Percentiles rank a stretch among this genome's conserved stretches.
These are phyloP conservation scores for Sanghuangporus baumii DNA, from an alignment of 1,284 basidiomycete species.

Conservation along the genomic window DNA sequence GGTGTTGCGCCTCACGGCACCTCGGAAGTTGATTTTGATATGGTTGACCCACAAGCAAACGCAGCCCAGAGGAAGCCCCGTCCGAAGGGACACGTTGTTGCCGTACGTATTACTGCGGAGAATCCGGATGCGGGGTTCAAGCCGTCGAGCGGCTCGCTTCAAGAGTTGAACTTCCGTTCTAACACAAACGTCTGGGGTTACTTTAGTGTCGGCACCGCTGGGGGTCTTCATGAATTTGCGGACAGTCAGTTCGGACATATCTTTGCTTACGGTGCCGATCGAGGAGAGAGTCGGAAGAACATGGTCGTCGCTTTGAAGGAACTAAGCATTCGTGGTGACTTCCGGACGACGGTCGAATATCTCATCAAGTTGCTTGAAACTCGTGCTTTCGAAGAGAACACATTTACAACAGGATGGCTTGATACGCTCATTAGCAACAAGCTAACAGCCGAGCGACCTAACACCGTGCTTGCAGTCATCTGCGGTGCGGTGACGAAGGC, in stretches of 20 bases:
- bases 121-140: constrained; percentile 99
- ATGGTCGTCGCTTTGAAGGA: constrained; percentile 99
- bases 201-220: constrained; percentile 94
- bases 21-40: constrained; percentile 96
- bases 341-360: constrained; percentile 98
- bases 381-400: constrained; percentile 95
- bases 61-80: constrained; percentile 91
- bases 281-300: constrained; percentile 93
- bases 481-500: constrained; percentile 98
- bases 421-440: constrained; percentile 96
- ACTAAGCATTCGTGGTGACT: constrained; percentile 97
- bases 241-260: constrained; percentile 99
- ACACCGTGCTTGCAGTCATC: constrained; percentile 87
- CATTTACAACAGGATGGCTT: constrained; percentile 98
- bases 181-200: constrained; percentile 99
- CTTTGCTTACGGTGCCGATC: constrained; percentile 97
- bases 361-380: constrained; percentile 97
- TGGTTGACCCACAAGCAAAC: constrained; percentile 81
- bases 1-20: constrained; percentile 85
- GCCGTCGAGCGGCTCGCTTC: constrained; percentile 93
- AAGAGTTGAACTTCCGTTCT: constrained; percentile 99
- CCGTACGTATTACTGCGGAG: constrained; percentile 98
- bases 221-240: constrained; percentile 98
- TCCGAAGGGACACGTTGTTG: constrained; percentile 98
- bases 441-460: constrained; percentile 95